A percentile compares a stretch with the other conserved stretches of the same genome.
Evolutionary conservation across 495 filamentous ascomycete species (phyloP).

Genomic region (Daldinia childiae): DNA sequence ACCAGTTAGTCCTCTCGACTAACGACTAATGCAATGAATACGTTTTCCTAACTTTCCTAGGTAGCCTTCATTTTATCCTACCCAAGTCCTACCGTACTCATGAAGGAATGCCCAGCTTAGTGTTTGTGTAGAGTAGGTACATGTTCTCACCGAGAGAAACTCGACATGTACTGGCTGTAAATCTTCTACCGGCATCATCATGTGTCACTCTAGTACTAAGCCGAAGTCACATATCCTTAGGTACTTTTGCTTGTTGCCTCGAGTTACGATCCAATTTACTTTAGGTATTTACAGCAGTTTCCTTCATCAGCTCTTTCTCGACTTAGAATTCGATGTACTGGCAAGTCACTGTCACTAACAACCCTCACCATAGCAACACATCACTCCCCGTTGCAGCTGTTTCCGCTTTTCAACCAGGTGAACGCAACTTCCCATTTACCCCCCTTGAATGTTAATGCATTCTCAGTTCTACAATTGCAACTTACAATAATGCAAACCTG

Average conservation of each 20-base stretch:
- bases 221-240: not conserved
- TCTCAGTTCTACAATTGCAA: not conserved
- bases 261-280: not conserved
- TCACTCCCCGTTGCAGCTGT: not conserved
- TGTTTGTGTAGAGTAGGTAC: not conserved
- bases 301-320: not conserved
- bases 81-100: not conserved
- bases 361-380: not conserved
- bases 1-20: not conserved
- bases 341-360: not conserved
- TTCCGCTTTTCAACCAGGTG: not conserved
- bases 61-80: not conserved
- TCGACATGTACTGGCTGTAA: not conserved
- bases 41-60: not conserved
- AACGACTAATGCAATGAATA: not conserved
- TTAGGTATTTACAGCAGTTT: not conserved
- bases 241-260: not conserved
- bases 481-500: not conserved
- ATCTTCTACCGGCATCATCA: not conserved
- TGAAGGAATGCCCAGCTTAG: not conserved
- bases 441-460: not conserved
- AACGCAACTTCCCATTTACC: not conserved
- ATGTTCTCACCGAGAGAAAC: not conserved
- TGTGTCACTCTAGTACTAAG: not conserved
- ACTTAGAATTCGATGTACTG: not conserved